Base-by-base conservation (phyloP, 2,329 filamentous ascomycete genomes). In the Beauveria sp. region DNA sequence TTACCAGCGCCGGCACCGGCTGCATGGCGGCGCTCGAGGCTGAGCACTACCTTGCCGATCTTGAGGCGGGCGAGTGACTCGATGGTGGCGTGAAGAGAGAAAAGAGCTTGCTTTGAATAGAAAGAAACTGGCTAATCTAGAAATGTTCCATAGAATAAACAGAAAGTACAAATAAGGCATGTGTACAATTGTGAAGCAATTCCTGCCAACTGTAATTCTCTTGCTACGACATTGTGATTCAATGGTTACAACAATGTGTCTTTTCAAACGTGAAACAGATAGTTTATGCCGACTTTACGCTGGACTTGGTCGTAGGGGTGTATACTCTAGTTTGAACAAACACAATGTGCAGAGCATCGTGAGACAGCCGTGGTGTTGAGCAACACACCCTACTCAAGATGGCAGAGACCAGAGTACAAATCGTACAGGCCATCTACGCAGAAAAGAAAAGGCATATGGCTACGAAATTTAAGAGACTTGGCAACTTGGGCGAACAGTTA, bases 11-110 rank as follows among this genome's bases (percentile, higher is more conserved):
- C 68, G 93, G 92, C 63, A 92, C 92, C 63, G 94, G 94, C 65
- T 99, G 94, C 76, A 88, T 97, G 79, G 94, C 94, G 58, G 94
- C 93, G 12, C 84, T 99, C 59, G 94, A 99, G 72, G 93, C 93
- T 10, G 94, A 99, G 78, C 96, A 96, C 76, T 97, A 84, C 80
- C 80, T 99, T 59, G 81, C 90, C 6, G 93, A 97, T 70, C 76
- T 82, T 54, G 90, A 93, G 69, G 81, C 61, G 28, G 44, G 50
- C 46, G 37, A 81, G 53, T 63, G 56, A 59, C 50, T 54, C 5
- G 26, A 37, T 51, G 30, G 22, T n/a, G 46, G 52, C 9, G 28
- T 3, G 10, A 41, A 50, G 18, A 53, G 26, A 28, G 51, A 41
- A 30, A 61, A 50, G 52, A 61, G 51, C 24, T 26, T 56, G 44